Evolutionary conservation across 169 alveolate species (phyloP), one percentile per base, ranked within the genome.

Genomic region (Plasmodium cynomolgi): DNA sequence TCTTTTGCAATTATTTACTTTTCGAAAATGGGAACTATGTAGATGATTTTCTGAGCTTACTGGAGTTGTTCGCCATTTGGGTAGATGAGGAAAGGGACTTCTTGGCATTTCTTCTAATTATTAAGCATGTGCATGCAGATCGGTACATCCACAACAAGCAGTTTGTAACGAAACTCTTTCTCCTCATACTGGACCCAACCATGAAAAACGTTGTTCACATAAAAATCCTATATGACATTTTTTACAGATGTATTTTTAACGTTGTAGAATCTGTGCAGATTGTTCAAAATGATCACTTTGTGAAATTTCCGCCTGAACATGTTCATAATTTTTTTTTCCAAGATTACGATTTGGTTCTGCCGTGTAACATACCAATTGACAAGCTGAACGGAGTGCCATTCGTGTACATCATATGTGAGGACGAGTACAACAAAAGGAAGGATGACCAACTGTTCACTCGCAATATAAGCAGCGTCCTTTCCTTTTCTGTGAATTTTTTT

Each of bases 1-100:
- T 91, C 50, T 82, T 91, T 91, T 81, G 92, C 58, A 82, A 50
- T 54, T 91, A 91, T 81, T 81, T 91, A 73, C 50, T 82, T 71
- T 20, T 72, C 83, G 95, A 91, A 15, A 81, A 82, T 81, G 82
- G 73, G 26, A 73, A 71, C 75, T 91, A 91, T 72, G 41, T 91
- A 15, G 95, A 82, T 47, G 95, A 81, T 71, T 82, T 91, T 72
- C n/a, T 82, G 56, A 72, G 74, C 17, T 47, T 91, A 54, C 58
- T 91, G 62, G 95, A 91, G 56, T 73, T 91, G 7, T 91, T 81
- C 73, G 1, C 92, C 41, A 37, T 72, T 2, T 72, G 88, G 73
- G 33, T 73, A 33, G 84, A 82, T 11, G 85, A 91, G 15, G 77
- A 68, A 68, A 13, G 29, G 31, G 77, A 82, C 37, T 85, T 85